Evolutionary conservation across 2,329 filamentous ascomycete species (phyloP), one percentile per base, ranked within the genome.

Genomic region (Claviceps pusilla): DNA sequence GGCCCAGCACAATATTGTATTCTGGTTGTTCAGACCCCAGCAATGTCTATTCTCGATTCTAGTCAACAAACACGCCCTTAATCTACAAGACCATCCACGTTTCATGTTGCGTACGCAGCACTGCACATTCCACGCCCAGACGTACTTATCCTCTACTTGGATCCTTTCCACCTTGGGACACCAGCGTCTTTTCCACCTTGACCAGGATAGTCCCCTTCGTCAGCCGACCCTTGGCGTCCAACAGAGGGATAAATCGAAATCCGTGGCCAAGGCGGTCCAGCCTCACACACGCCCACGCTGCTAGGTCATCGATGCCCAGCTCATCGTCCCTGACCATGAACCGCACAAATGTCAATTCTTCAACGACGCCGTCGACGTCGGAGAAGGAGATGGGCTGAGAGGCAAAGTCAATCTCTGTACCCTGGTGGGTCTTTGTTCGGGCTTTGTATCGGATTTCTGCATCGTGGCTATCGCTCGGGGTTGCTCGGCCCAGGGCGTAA

Each of bases 241-340:
- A 75, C 55, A 97, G 71, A 61, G 84, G 85, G 54, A 97, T 74
- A 59, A 95, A 82, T 11, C 89, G 76, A 60, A 87, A 86, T 0
- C 93, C 91, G 39, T 78, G 72, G 57, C 81, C 80, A 56, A 96
- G 68, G 7, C 89, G 78, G 69, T 96, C 89, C 28, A 97, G 78
- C 43, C 89, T 78, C 61, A 95, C 83, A 64, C 89, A 95, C 1
- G 87, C 83, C 93, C 93, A 97, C 3, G 86, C 89, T 11, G 89
- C 84, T 55, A 95, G 69, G 56, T 85, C 79, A 63, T 97, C 89
- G 58, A 78, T 77, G 4, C 84, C 82, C 59, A 90, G 79, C 67
- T 91, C 86, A 60, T 95, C 86, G 66, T 97, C 88, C 68, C 89
- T 86, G 60, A 97, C 76, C 62, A 94, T 89, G 73, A 97, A 87